Base-by-base conservation (phyloP, 202 grass and related monocot species). In the Thinopyrum obtusiflorum region DNA sequence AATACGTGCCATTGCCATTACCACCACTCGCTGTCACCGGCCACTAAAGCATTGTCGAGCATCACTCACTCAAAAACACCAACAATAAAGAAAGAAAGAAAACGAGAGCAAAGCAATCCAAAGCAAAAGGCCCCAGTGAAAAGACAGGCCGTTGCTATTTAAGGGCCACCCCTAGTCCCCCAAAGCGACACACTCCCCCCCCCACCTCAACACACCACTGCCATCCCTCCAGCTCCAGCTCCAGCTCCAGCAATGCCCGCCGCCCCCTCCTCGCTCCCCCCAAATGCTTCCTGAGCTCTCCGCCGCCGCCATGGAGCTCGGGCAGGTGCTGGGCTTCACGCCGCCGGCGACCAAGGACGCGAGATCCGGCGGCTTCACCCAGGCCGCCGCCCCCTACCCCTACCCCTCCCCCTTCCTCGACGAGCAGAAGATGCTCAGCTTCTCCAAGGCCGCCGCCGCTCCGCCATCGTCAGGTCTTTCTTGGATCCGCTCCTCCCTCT, bases 401-500 rank as follows among this genome's bases (percentile, higher is more conserved):
- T 88, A 83, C 74, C 73, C 86, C 1, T 88, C 83, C 35, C 89
- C 89, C 36, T 91, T 91, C 79, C 86, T 91, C 9, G 89, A 91
- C 77, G 73, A 91, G 47, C 83, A 91, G 79, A 91, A 86, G 79
- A 91, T 91, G 49, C 89, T 91, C 83, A 75, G 89, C 9, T 91
- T 88, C 86, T 88, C 89, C 78, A 91, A 86, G 86, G 79, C 73
- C 60, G 83, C 82, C 33, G 78, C 73, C 37, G 79, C 79, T 27
- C 70, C 79, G 59, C 67, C 17, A 0, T 2, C 89, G 4, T 76
- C 89, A 88, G 89, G 89, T 88, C 69, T 61, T 33, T 88, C 70
- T 68, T 27, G 78, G 29, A 14, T 24, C 61, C 60, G 1, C 9
- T 60, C 72, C 33, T 32, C 7, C 4, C 27, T 11, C 9, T 12